Evolutionary conservation across 2,329 filamentous ascomycete genomes (phyloP).

Genomic region (Apiospora hydei): DNA sequence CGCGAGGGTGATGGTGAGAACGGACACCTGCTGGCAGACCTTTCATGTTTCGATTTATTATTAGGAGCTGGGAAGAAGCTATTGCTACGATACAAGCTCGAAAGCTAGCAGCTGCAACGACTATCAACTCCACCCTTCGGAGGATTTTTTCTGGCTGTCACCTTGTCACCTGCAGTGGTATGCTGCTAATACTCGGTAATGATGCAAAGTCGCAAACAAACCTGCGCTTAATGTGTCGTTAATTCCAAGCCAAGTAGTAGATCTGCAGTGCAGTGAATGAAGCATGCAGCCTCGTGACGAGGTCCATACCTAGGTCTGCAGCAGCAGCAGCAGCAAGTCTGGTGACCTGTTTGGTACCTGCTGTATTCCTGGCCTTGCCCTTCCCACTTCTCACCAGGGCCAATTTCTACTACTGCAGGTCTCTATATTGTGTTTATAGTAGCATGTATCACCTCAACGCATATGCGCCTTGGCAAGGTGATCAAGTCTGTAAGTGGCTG

Average conservation of each 20-base stretch:
- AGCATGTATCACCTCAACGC: slow-evolving; percentile 18
- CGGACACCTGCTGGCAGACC: neutral
- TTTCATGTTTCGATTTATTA: slow-evolving; percentile 14
- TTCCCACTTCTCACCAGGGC: neutral
- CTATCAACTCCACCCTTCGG: slow-evolving; percentile 6
- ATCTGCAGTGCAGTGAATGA: neutral
- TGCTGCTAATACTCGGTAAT: slow-evolving; percentile 9
- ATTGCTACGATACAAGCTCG: neutral
- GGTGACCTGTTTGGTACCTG: neutral
- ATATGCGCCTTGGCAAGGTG: neutral
- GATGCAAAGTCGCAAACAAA: slow-evolving; percentile 6
- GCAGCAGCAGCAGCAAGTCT: neutral
- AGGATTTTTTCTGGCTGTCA: neutral
- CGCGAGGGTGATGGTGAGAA: slow-evolving; percentile 2
- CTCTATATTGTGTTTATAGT: slow-evolving; percentile 17
- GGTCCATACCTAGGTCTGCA: neutral
- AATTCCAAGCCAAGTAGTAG: neutral
- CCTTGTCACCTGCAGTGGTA: slow-evolving; percentile 14
- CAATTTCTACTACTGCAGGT: neutral
- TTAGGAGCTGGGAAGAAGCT: slow-evolving; percentile 12
- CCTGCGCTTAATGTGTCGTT: neutral
- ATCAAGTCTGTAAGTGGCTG: neutral
- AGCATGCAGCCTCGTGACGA: neutral
- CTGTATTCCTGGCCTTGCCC: neutral
- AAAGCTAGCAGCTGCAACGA: slow-evolving; percentile 6